Evolutionary conservation across 495 filamentous ascomycete species (phyloP), one percentile per base, ranked within the genome.

Genomic region (Hyaloscypha variabilis): DNA sequence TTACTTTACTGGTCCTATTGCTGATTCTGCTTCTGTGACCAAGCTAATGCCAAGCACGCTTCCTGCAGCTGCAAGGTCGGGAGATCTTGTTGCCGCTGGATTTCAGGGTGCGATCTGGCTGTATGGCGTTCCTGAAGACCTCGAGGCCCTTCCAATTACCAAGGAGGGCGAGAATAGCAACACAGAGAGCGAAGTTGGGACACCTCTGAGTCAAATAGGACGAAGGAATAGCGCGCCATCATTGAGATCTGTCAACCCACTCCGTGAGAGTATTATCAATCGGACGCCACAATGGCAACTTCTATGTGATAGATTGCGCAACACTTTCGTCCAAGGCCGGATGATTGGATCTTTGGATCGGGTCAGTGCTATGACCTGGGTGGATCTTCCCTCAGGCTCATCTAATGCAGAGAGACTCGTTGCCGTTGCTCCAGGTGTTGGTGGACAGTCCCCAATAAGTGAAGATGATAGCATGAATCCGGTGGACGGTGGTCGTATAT

Each of bases 401-500:
- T 80, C 74, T 19, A 68, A 79, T 28, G 76, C 77, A 67, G 86
- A 90, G 70, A 83, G 92, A 50, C 78, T 95, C 42, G 80, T 94
- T 26, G 83, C 90, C 50, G 89, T 90, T 60, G 92, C 92, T 14
- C 89, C 90, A 31, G 92, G 92, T 46, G 88, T 91, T 13, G 83
- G 90, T 28, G 85, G 83, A 8, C 78, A 83, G 25, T 75, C 78
- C 59, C 78, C 81, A 14, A 79, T 82, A 4, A 82, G 85, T 36
- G 91, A 91, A 55, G 86, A 91, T 62, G 91, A 93, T 67, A 88
- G 85, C 25, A 86, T 94, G 25, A 82, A 81, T 65, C 88, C 91
- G 62, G 84, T 94, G n/a, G 91, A 94, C 67, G 91, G 92, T 26
- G 92, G 92, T 23, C 83, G 92, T 67, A 77, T 96, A n/a, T 83